These are phyloP conservation scores for Boletellus ananiceps DNA, from an alignment of 768 basidiomycete species.

Conservation along the genomic window DNA sequence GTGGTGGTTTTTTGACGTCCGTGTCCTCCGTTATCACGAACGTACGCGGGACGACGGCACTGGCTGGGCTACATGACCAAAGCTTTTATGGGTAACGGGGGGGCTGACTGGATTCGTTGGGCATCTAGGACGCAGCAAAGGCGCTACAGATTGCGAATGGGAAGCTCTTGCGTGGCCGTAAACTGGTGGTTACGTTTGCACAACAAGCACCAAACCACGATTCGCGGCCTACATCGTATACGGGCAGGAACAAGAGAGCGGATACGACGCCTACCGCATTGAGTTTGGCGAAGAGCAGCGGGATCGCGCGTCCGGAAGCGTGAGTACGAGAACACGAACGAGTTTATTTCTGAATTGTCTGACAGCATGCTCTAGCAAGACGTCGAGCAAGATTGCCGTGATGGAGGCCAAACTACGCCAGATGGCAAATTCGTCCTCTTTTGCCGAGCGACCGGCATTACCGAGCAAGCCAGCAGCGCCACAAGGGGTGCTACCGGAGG, in stretches of 20 bases:
- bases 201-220: slow-evolving; percentile 64
- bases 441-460: slow-evolving; percentile 18
- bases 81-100: slow-evolving; percentile 10
- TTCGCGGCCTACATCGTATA: slow-evolving; percentile 27
- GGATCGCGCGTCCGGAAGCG: slow-evolving; percentile 45
- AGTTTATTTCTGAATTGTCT: slow-evolving; percentile 7
- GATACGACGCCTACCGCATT: slow-evolving; percentile 80
- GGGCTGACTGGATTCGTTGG: slow-evolving; percentile 20
- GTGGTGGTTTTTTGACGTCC: slow-evolving; percentile 22
- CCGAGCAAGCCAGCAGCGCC: slow-evolving; percentile 19
- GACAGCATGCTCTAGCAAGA: slow-evolving; percentile 41
- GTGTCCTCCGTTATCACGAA: slow-evolving; percentile 19
- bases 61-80: slow-evolving; percentile 18
- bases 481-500: neutral
- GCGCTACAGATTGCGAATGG: slow-evolving; percentile 72
- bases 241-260: slow-evolving; percentile 38
- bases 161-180: slow-evolving; percentile 80
- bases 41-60: slow-evolving; percentile 17
- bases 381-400: slow-evolving; percentile 84
- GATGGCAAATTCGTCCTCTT: slow-evolving; percentile 45
- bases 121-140: slow-evolving; percentile 74
- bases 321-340: slow-evolving; percentile 22
- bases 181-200: slow-evolving; percentile 86
- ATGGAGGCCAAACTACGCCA: slow-evolving; percentile 94
- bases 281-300: slow-evolving; percentile 78